Base-by-base conservation (phyloP, 495 filamentous ascomycete species). In the Trichocladium antarcticum region DNA sequence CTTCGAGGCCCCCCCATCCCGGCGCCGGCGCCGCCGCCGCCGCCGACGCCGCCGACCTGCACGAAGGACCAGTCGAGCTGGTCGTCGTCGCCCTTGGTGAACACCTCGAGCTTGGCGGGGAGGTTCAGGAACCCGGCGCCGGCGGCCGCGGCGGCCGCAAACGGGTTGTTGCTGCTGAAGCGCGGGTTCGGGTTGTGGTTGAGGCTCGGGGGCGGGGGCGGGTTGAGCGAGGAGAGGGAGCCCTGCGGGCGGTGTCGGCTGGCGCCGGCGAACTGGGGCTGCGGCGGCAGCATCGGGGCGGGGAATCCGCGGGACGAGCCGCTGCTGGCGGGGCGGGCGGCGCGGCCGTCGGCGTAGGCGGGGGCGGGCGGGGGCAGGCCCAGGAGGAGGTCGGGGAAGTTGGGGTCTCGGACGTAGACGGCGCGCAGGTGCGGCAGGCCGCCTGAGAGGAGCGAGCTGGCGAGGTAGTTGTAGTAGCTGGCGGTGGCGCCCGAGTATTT, bases 401-500 rank as follows among this genome's bases (percentile, higher is more conserved):
- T 66, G 9, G 81, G 70, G 56, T 95, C 88, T 9, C 86, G 84
- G 35, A 95, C 92, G 64, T 93, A 97, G 21, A 97, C 73, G 16
- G 79, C 73, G 6, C 67, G 70, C 1, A 98, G 76, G 11, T 75
- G 72, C 9, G 89, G 85, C 0, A 98, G 74, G 14, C 75, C 72
- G 48, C 82, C 79, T n/a, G 77, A 74, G 54, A 87, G 77, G 28
- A 98, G 73, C 6, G 85, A 92, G 32, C 75, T 74, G 19, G 88
- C 76, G n/a, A 98, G 78, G 68, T 94, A 95, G 37, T 73, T 70
- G 62, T 98, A 95, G 70, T 95, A 93, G 43, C 80, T 82, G 5
- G 72, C 66, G 0, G 78, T 74, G 7, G 80, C 77, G 16, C 73
- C 74, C 5, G 79, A 69, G 36, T 85, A 74, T 19, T 76, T 74